phyloP scores from a whole-genome alignment of 495 filamentous ascomycete genomes.

The Penicillium goetzii region DNA sequence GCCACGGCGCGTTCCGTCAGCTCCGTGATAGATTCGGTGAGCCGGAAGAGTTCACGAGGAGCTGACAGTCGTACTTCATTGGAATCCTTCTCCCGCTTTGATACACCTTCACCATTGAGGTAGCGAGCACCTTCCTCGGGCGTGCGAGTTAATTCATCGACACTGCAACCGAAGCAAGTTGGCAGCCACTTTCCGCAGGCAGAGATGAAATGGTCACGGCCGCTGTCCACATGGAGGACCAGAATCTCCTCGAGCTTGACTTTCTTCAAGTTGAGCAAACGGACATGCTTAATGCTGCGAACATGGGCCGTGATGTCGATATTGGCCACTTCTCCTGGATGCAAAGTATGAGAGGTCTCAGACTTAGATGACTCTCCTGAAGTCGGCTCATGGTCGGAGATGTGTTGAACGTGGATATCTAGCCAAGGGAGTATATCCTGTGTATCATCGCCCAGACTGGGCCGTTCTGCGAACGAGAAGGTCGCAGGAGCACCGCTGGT shows the following conservation, averaged over 20 bases:
- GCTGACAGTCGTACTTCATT: constrained; percentile 65
- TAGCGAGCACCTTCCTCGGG: constrained; percentile 73
- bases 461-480: constrained; percentile 73
- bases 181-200: constrained; percentile 77
- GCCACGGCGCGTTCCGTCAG: constrained; percentile 75
- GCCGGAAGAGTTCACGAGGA: constrained; percentile 82
- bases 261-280: constrained; percentile 69
- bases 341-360: constrained; percentile 59
- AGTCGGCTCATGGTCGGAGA: constrained; percentile 36
- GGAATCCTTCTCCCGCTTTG: constrained; percentile 40
- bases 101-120: constrained; percentile 36
- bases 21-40: constrained; percentile 81
- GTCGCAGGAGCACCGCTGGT: constrained; percentile 78
- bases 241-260: constrained; percentile 79
- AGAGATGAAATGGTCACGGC: constrained; percentile 90
- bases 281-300: constrained; percentile 62
- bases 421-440: constrained; percentile 65
- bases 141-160: constrained; percentile 81
- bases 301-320: constrained; percentile 68
- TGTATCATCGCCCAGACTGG: constrained; percentile 51
- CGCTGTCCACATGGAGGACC: constrained; percentile 81
- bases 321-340: constrained; percentile 81
- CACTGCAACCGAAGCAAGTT: constrained; percentile 78
- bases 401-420: constrained; percentile 60
- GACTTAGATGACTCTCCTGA: constrained; percentile 35